Evolutionary conservation across 306 rosid species (phyloP), one percentile per base, ranked within the genome.

Genomic region (Vigna trinervia): DNA sequence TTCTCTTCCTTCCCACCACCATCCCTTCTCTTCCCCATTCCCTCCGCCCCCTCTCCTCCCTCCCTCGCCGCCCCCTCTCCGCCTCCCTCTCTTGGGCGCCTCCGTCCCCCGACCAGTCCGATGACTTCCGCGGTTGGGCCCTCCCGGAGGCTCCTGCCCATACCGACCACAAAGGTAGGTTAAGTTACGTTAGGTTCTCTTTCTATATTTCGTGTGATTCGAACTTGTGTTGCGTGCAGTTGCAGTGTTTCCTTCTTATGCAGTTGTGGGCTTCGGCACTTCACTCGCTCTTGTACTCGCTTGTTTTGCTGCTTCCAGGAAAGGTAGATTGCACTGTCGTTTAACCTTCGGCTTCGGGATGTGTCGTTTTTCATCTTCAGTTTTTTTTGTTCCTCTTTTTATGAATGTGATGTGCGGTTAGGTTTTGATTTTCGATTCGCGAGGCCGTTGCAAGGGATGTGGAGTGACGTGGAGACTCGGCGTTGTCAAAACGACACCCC

Each of bases 101-200:
- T 15, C 76, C 81, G 11, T 51, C 84, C 46, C 58, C 59, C 17
- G 71, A 54, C 52, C 57, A 85, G 45, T 8, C 58, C 79, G 77
- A 60, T 57, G 80, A 76, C 47, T 87, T 77, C 71, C 87, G 88
- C 53, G 98, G 98, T 4, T 90, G 98, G 98, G 88, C 83, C 46
- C 6, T 81, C 58, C 45, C 79, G 34, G 86, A 89, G 9, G 3
- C 78, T 59, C 90, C 91, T 19, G 28, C 66, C 66, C 83, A 0
- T 30, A 69, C 34, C 30, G 71, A 48, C 30, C 71, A 50, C 39
- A 73, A 68, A 69, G 91, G 53, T 66, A 41, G 46, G 46, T 1
- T 39, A 1, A 1, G 11, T 34, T 66, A 41, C 12, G 12, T 41
- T 41, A 41, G 46, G 12, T 41, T 41, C 12, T 38, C 51, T 57